Evolutionary conservation across 441 rosid genomes (phyloP).

Genomic region (Corymbia citriodora): DNA sequence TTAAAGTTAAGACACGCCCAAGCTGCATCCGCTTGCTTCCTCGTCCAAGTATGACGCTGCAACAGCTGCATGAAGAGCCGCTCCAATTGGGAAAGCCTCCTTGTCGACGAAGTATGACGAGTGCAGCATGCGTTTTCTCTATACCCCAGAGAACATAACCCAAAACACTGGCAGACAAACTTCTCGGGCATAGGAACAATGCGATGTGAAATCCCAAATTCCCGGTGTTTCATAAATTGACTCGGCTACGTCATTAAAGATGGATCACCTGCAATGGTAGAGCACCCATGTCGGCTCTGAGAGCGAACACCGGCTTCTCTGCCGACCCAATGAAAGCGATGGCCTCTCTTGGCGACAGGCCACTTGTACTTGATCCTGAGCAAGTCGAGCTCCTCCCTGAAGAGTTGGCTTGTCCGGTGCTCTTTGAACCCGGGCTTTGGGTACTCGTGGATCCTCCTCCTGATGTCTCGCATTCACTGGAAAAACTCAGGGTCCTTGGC

Average conservation of each 20-base stretch:
- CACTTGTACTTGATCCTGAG: constrained; percentile 51
- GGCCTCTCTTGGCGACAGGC: constrained; percentile 67
- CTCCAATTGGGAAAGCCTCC: constrained; percentile 37
- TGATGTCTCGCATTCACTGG: constrained; percentile 49
- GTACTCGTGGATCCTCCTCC: constrained; percentile 63
- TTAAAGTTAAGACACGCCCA: background rate
- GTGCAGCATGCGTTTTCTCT: too few species aligned
- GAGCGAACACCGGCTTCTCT: constrained; percentile 43
- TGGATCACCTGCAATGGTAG: too few species aligned
- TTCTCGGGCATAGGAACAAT: too few species aligned
- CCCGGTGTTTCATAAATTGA: too few species aligned
- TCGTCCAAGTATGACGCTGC: constrained; percentile 39
- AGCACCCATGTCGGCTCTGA: constrained; percentile 87
- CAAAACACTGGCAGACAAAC: too few species aligned
- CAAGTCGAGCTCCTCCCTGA: constrained; percentile 51
- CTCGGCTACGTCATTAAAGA: too few species aligned
- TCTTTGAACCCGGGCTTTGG: constrained; percentile 78
- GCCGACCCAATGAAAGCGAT: constrained; percentile 66
- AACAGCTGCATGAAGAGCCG: constrained; percentile 34
- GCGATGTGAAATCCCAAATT: too few species aligned
- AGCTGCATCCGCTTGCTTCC: too few species aligned
- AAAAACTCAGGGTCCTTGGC: constrained; percentile 50
- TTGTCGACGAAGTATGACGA: constrained; percentile 39
- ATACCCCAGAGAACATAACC: too few species aligned
- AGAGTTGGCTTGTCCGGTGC: constrained; percentile 50